phyloP scores from a whole-genome alignment of 805 yeast genomes.

The Candida insectorum region DNA sequence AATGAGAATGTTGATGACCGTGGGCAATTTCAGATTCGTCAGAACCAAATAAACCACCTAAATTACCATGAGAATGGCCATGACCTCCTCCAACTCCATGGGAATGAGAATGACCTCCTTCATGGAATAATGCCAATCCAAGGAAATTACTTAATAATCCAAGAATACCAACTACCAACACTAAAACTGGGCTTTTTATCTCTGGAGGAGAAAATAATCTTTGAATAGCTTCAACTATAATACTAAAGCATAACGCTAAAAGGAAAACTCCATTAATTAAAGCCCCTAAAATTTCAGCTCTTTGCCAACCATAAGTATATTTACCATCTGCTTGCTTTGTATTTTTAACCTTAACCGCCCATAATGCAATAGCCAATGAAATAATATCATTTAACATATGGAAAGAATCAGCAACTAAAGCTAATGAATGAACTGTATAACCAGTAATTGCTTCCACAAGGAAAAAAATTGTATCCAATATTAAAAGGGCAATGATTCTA shows the following conservation, averaged over 20 bases:
- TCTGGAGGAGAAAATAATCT: constrained; percentile 78
- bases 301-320: constrained; percentile 96
- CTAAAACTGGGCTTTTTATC: constrained; percentile 78
- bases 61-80: constrained; percentile 3
- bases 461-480: constrained; percentile 78
- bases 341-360: constrained; percentile 94
- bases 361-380: constrained; percentile 82
- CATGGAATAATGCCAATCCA: constrained; percentile 87
- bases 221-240: constrained; percentile 88
- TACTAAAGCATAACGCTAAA: constrained; percentile 88
- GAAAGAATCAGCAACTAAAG: constrained; percentile 93
- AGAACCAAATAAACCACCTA: not conserved
- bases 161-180: constrained; percentile 75
- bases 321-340: constrained; percentile 77
- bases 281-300: constrained; percentile 97
- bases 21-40: constrained; percentile 3
- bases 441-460: constrained; percentile 81
- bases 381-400: constrained; percentile 96
- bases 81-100: constrained; percentile 24
- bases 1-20: too few relatives aligned
- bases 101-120: constrained; percentile 47
- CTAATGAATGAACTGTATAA: constrained; percentile 89
- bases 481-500: constrained; percentile 68
- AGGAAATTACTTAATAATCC: constrained; percentile 81
- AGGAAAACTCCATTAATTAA: constrained; percentile 89